These are phyloP conservation scores for Nitzschia sp. DNA, from an alignment of 108 stramenopile genomes.

Conservation along the genomic window DNA sequence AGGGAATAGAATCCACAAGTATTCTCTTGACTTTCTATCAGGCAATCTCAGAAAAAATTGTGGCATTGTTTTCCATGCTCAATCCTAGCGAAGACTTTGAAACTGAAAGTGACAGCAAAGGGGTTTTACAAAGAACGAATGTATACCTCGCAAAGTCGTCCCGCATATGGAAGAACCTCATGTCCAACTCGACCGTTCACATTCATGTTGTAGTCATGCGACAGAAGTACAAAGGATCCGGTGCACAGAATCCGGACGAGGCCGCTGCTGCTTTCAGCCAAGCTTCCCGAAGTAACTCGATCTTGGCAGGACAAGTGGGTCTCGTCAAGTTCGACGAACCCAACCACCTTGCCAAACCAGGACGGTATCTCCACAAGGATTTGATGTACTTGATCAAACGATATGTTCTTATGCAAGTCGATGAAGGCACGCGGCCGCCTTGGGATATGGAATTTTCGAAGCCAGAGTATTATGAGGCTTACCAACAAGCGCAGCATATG, in stretches of 20 bases:
- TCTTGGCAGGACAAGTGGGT: conserved; percentile 66
- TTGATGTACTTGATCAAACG: conserved; percentile 52
- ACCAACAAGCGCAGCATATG: conserved; percentile 50
- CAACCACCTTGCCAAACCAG: conserved; percentile 64
- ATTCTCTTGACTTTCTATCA: conserved; percentile 66
- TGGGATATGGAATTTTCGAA: conserved; percentile 73
- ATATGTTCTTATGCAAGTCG: conserved; percentile 26
- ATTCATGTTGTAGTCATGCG: conserved; percentile 68
- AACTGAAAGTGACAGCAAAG: conserved; percentile 13
- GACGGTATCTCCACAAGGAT: conserved; percentile 66
- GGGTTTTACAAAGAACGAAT: conserved; percentile 37
- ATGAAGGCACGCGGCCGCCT: conserved; percentile 42
- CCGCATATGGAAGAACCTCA: conserved; percentile 64
- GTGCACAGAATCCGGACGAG: conserved; percentile 13
- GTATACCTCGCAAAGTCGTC: conserved; percentile 50
- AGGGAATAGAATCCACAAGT: conserved; percentile 85
- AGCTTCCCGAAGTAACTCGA: conserved; percentile 37
- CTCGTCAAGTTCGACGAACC: conserved; percentile 79
- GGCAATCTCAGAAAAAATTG: conserved; percentile 27
- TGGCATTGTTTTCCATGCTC: neutral
- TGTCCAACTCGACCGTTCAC: conserved; percentile 66
- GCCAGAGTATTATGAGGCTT: conserved; percentile 50
- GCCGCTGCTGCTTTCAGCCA: conserved; percentile 11
- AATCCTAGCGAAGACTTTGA: neutral
- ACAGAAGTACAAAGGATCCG: conserved; percentile 20